Percentiles rank a stretch among this genome's conserved stretches.
phyloP scores from a whole-genome alignment of 345 rosid species.

The Aurinia saxatilis region DNA sequence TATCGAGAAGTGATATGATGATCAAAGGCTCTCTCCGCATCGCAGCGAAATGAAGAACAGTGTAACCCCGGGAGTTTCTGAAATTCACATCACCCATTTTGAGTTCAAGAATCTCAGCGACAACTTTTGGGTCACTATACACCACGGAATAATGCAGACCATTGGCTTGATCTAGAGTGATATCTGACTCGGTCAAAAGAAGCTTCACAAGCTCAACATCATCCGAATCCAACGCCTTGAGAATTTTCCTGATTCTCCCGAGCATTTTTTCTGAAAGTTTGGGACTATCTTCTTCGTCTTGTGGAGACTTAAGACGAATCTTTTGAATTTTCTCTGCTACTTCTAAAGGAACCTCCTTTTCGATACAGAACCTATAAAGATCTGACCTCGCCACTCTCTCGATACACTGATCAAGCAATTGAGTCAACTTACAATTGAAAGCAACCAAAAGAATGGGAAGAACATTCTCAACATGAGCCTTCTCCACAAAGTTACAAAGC shows the following conservation, averaged over 20 bases:
- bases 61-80: slow-evolving; percentile 65
- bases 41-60: slow-evolving; percentile 92
- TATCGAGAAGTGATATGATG: slow-evolving; percentile 54
- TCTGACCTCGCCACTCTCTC: slow-evolving; percentile 82
- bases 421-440: slow-evolving; percentile 63
- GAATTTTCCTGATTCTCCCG: slow-evolving; percentile 66
- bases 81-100: slow-evolving; percentile 64
- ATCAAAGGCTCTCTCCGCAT: slow-evolving; percentile 81
- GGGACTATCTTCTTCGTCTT: slow-evolving; percentile 31
- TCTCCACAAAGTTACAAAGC: slow-evolving; percentile 73
- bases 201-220: slow-evolving; percentile 92
- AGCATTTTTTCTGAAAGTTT: slow-evolving; percentile 42
- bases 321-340: slow-evolving; percentile 47
- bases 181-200: slow-evolving; percentile 69
- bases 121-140: slow-evolving; percentile 87
- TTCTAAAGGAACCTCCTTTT: slow-evolving; percentile 79
- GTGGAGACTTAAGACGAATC: slow-evolving; percentile 36
- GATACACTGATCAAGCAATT: slow-evolving; percentile 61
- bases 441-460: slow-evolving; percentile 81
- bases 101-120: slow-evolving; percentile 66
- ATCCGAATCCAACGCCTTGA: slow-evolving; percentile 86
- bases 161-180: slow-evolving; percentile 66
- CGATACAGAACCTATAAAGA: slow-evolving; percentile 59
- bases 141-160: slow-evolving; percentile 92
- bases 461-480: slow-evolving; percentile 69